phyloP scores from a whole-genome alignment of 1,139 yeast species.

The Lizanozyma gosingica region DNA sequence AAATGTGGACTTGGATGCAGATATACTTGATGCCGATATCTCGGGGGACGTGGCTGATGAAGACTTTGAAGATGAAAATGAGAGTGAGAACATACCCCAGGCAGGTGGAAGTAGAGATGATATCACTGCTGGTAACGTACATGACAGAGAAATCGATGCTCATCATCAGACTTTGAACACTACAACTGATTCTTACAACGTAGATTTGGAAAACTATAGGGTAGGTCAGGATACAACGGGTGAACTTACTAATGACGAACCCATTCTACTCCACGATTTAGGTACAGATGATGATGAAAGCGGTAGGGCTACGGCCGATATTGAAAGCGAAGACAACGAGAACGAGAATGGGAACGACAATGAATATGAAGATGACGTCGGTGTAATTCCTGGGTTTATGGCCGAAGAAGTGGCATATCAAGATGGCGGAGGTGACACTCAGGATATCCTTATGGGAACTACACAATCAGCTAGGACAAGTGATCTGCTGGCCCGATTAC shows the following conservation, averaged over 20 bases:
- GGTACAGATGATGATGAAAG: slow-evolving; percentile 10
- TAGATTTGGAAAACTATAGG: neutral
- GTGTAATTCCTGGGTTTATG: slow-evolving; percentile 30
- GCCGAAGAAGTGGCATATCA: slow-evolving; percentile 54
- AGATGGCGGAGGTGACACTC: slow-evolving; percentile 18
- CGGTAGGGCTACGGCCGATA: slow-evolving; percentile 7
- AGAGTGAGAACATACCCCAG: neutral
- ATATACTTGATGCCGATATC: slow-evolving; percentile 35
- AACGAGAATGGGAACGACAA: slow-evolving; percentile 22
- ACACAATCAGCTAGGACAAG: slow-evolving; percentile 8
- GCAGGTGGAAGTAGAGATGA: neutral
- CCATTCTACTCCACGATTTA: neutral
- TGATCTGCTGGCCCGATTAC: neutral
- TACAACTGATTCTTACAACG: neutral
- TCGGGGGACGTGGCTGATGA: slow-evolving; percentile 11
- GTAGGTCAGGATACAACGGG: neutral
- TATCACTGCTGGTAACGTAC: neutral
- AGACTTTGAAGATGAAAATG: slow-evolving; percentile 9
- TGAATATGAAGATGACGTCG: slow-evolving; percentile 10
- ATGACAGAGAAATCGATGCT: neutral
- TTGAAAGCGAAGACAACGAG: slow-evolving; percentile 16
- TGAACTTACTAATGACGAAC: neutral
- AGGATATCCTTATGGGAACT: slow-evolving; percentile 8
- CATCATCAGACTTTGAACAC: neutral
- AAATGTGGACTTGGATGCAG: slow-evolving; percentile 39